Conservation (phyloP, 768 basidiomycete species). For the Trichaptum fuscoviolaceum region DNA sequence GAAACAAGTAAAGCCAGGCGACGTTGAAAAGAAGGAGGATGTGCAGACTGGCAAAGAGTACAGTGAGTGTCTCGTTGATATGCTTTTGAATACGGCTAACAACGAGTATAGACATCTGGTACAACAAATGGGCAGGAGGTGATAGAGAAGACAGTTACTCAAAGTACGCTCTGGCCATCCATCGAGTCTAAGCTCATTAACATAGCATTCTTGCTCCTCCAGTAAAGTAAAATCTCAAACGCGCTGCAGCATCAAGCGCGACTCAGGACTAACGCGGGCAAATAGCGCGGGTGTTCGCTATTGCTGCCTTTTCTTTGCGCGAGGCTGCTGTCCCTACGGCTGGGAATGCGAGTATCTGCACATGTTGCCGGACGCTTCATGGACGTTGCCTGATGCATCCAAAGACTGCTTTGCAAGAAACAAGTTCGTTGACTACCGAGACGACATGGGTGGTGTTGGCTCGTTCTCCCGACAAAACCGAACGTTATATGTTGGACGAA, state of each 20-base stretch:
- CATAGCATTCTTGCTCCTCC: constrained; percentile 10
- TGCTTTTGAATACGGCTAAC: constrained; percentile 8
- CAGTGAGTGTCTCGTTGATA: constrained; percentile 49
- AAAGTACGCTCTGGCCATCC: constrained; percentile 49
- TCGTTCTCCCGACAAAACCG: constrained; percentile 92
- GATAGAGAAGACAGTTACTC: constrained; percentile 96
- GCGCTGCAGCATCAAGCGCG: constrained; percentile 80
- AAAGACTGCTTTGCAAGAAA: constrained; percentile 97
- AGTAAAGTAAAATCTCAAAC: constrained; percentile 95
- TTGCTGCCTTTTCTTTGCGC: constrained; percentile 89
- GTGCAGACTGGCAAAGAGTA: constrained; percentile 95
- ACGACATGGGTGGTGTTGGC: constrained; percentile 99
- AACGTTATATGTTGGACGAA: constrained; percentile 90
- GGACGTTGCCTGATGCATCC: constrained; percentile 78
- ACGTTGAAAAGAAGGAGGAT: constrained; percentile 84
- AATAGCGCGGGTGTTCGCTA: constrained; percentile 92
- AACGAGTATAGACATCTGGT: constrained; percentile 78
- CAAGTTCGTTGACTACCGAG: constrained; percentile 95
- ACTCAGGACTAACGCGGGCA: constrained; percentile 91
- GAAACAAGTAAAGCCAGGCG: constrained; percentile 87
- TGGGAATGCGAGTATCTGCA: constrained; percentile 98
- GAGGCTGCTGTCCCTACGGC: constrained; percentile 97
- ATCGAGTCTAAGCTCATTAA: background rate
- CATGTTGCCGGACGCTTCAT: constrained; percentile 67
- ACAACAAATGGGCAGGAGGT: constrained; percentile 99